Base-by-base conservation (phyloP, 2,329 filamentous ascomycete genomes). In the Alternaria brassicicola region DNA sequence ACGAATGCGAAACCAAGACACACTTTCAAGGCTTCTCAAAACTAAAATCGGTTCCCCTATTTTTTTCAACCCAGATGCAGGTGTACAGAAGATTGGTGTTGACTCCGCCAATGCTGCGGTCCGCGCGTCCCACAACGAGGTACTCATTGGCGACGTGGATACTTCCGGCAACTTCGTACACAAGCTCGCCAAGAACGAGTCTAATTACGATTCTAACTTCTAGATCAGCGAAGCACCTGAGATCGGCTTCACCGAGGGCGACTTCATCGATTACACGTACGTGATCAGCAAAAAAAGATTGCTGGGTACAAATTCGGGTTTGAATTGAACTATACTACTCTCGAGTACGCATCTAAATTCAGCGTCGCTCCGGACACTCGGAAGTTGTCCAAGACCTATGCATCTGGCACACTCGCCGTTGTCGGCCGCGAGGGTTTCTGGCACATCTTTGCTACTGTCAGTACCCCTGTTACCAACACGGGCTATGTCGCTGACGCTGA, bases 21-120 rank as follows among this genome's bases (percentile, higher is more conserved):
- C 78, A 6, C 70, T 81, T 30, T 83, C 83, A 58, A 79, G 78
- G 31, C 68, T 82, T n/a, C 71, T 84, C 23, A 83, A 83, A 60
- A 73, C 72, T 3, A 80, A 84, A 59, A 74, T 84, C 15, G 80
- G 80, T 25, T 82, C 82, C 66, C 75, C 80, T 19, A 73, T 72
- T 4, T 74, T 67, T 42, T 63, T 77, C 5, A 58, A 79, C 65
- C 73, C 71, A 5, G 79, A 81, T 62, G 79, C 77, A 71, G 74
- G 72, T 26, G 82, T 73, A 0, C 78, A 79, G 3, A 78, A 82
- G 54, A 73, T 73, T n/a, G 79, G 79, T 2, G 72, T 80, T 4
- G 67, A 76, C 9, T 73, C 77, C 15, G 78, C 79, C 19, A 71
- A 79, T 30, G 79, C 73, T 0, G 76, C n/a, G n/a, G n/a, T n/a